These are phyloP conservation scores for Cercospora sesami DNA, from an alignment of 2,329 filamentous ascomycete species.

Conservation along the genomic window DNA sequence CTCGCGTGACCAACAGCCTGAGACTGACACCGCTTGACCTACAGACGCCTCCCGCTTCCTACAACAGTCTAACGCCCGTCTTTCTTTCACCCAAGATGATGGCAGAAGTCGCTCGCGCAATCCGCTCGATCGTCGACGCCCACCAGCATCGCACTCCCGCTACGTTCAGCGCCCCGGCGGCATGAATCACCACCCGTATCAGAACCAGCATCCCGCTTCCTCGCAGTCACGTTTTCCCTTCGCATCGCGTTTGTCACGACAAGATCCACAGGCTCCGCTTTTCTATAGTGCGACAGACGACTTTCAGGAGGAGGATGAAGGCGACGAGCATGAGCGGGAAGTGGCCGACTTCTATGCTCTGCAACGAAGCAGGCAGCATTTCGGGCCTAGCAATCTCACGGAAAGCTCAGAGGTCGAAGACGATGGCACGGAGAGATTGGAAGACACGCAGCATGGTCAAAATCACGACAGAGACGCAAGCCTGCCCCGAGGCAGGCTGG, in stretches of 20 bases:
- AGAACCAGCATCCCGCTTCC: conserved; percentile 57
- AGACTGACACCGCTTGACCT: conserved; percentile 36
- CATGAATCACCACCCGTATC: conserved; percentile 72
- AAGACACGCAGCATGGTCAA: conserved; percentile 42
- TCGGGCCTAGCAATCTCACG: conserved; percentile 77
- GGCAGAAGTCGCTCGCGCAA: conserved; percentile 46
- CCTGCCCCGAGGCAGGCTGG: conserved; percentile 42
- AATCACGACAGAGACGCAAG: conserved; percentile 43
- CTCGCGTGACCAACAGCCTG: conserved; percentile 43
- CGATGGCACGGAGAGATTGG: conserved; percentile 50
- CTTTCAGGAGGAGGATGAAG: conserved; percentile 85
- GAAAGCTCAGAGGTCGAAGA: conserved; percentile 84
- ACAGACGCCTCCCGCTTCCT: conserved; percentile 95
- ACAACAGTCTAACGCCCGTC: conserved; percentile 89
- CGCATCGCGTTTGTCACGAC: conserved; percentile 70
- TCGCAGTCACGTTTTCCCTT: conserved; percentile 77
- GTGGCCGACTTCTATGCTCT: conserved; percentile 92
- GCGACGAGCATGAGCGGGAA: conserved; percentile 63
- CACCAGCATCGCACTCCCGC: conserved; percentile 46
- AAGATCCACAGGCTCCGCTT: conserved; percentile 72
- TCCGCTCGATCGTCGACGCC: conserved; percentile 50
- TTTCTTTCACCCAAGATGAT: conserved; percentile 63
- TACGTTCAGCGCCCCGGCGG: conserved; percentile 51
- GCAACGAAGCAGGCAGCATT: conserved; percentile 83
- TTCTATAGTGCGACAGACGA: conserved; percentile 91